Evolutionary conservation across 257 asterid genomes (phyloP).

Genomic region (Fraxinus americana): DNA sequence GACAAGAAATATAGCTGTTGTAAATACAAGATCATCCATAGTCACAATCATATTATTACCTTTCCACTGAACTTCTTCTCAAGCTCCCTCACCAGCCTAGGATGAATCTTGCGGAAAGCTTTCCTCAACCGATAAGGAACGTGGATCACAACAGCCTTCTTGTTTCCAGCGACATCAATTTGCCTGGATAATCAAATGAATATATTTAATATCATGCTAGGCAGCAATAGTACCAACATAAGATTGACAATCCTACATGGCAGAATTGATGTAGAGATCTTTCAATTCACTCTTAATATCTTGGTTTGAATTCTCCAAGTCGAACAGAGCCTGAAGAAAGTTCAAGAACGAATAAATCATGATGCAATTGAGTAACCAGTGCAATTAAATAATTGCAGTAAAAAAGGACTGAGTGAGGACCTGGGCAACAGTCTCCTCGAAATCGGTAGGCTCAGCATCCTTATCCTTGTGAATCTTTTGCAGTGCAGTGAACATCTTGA

Average conservation of each 20-base stretch:
- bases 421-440: slow-evolving; percentile 34
- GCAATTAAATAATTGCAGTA: not conserved
- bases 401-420: not conserved
- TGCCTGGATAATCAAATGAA: slow-evolving; percentile 23
- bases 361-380: not conserved
- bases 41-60: slow-evolving; percentile 10
- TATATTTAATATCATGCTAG: not conserved
- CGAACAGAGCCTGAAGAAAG: slow-evolving; percentile 27
- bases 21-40: not conserved
- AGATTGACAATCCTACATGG: slow-evolving; percentile 18
- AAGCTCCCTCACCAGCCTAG: slow-evolving; percentile 33
- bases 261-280: slow-evolving; percentile 38
- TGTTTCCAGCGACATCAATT: slow-evolving; percentile 37
- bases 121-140: slow-evolving; percentile 38
- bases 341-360: not conserved
- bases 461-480: slow-evolving; percentile 32
- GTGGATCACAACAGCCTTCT: slow-evolving; percentile 36
- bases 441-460: slow-evolving; percentile 33
- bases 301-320: slow-evolving; percentile 37
- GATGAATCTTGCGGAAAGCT: slow-evolving; percentile 41
- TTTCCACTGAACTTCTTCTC: slow-evolving; percentile 43
- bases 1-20: not conserved
- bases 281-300: slow-evolving; percentile 39
- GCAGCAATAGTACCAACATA: not conserved
- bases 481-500: slow-evolving; percentile 22